These are phyloP conservation scores for Globisporangium ultimum DNA, from an alignment of 352 stramenopile genomes.

Conservation along the genomic window DNA sequence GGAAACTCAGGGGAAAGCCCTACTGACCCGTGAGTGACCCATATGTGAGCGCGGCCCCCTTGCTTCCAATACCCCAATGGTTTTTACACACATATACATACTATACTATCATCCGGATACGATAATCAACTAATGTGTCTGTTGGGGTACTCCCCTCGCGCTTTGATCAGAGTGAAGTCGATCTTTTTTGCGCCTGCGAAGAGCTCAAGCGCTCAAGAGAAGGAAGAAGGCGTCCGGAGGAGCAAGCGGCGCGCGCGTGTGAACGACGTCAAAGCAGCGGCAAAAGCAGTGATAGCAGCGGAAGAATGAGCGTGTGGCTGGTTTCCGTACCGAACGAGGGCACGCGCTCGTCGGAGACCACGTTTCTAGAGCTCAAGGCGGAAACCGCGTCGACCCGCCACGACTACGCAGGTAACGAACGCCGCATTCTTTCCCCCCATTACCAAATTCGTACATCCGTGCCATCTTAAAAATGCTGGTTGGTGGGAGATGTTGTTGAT, in stretches of 20 bases:
- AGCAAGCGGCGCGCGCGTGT: too few relatives aligned
- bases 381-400: slow-evolving; percentile 79
- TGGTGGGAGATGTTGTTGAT: neutral
- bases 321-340: slow-evolving; percentile 85
- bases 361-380: slow-evolving; percentile 82
- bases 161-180: slow-evolving; percentile 9
- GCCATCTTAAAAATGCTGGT: neutral
- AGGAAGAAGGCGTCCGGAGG: too few relatives aligned
- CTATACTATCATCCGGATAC: neutral
- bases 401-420: slow-evolving; percentile 48
- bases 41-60: too few relatives aligned
- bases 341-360: slow-evolving; percentile 77
- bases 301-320: slow-evolving; percentile 54
- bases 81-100: neutral
- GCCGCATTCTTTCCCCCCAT: neutral
- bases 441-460: neutral
- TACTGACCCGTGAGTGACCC: too few relatives aligned
- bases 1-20: neutral
- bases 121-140: slow-evolving; percentile 1
- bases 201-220: slow-evolving; percentile 12
- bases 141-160: neutral
- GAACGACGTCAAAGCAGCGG: neutral
- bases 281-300: neutral
- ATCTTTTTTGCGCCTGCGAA: slow-evolving; percentile 12
- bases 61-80: too few relatives aligned